Conservation (phyloP, 2,329 filamentous ascomycete genomes). For the Neofusicoccum ribis region DNA sequence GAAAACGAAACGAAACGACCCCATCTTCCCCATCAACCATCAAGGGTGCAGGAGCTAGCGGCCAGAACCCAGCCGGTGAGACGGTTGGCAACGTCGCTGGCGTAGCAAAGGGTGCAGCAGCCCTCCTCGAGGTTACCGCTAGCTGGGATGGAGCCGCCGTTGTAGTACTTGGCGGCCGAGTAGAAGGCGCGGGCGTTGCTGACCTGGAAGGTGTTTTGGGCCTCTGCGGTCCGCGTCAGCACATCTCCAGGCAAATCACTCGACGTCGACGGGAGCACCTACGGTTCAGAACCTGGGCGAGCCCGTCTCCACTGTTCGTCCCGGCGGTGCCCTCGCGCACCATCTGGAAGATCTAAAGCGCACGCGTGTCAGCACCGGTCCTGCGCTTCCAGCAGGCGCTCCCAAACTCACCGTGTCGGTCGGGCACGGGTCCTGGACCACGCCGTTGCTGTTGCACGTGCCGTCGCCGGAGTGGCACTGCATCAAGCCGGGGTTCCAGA, state of each 20-base stretch:
- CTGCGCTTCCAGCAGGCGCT: too few species aligned
- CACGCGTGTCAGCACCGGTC: background rate
- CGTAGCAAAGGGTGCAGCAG: conserved; percentile 53
- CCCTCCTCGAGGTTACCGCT: conserved; percentile 43
- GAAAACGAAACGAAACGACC: too few species aligned
- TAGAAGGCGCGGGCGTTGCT: conserved; percentile 45
- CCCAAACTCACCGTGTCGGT: conserved; percentile 21
- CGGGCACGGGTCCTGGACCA: conserved; percentile 41
- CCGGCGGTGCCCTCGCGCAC: conserved; percentile 47
- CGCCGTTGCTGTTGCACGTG: conserved; percentile 37
- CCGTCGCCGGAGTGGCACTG: conserved; percentile 45
- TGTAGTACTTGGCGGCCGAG: conserved; percentile 52
- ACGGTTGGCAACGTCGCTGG: conserved; percentile 53
- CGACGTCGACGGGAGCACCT: background rate
- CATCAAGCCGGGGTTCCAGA: conserved; percentile 50
- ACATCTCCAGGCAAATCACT: too few species aligned
- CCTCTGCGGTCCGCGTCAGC: background rate
- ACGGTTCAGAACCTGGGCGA: conserved; percentile 41
- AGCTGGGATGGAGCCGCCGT: conserved; percentile 45
- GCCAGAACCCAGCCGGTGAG: conserved; percentile 43
- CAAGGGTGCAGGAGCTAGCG: conserved; percentile 21
- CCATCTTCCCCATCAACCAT: too few species aligned
- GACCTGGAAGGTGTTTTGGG: conserved; percentile 20
- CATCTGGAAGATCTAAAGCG: conserved; percentile 39
- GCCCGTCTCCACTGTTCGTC: conserved; percentile 44